Conservation (phyloP, 2,329 filamentous ascomycete genomes). For the Fusarium annulatum region DNA sequence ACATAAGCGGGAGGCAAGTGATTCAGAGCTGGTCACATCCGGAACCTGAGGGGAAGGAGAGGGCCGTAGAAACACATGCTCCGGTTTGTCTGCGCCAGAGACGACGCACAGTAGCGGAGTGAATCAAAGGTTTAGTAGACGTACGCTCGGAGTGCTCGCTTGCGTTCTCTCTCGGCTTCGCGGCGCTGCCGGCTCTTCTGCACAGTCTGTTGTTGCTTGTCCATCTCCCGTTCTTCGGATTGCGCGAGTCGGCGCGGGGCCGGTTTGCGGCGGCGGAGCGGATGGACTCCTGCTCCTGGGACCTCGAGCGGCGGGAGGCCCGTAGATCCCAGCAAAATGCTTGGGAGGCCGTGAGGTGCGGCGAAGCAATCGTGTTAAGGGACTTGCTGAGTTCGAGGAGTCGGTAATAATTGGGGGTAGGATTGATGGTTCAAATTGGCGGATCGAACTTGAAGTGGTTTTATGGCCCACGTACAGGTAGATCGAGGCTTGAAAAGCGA, state of each 20-base stretch:
- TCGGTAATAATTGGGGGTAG: constrained; percentile 25
- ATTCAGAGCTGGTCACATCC: constrained; percentile 4
- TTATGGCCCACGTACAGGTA: constrained; percentile 41
- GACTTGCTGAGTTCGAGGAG: constrained; percentile 3
- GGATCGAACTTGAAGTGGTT: constrained; percentile 44
- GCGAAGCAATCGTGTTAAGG: constrained; percentile 6
- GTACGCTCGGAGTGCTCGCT: constrained; percentile 45
- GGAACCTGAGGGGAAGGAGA: constrained; percentile 3
- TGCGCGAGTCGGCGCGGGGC: constrained; percentile 44
- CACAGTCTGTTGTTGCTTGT: constrained; percentile 45
- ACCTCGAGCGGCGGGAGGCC: constrained; percentile 43
- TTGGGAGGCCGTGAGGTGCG: constrained; percentile 9
- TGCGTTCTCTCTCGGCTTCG: constrained; percentile 46
- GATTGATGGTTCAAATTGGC: constrained; percentile 38
- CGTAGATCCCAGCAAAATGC: constrained; percentile 44
- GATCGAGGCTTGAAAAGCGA: constrained; percentile 43
- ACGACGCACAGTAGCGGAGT: constrained; percentile 1
- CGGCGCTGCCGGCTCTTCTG: constrained; percentile 46
- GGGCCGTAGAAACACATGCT: not conserved
- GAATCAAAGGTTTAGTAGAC: constrained; percentile 9
- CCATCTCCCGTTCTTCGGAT: constrained; percentile 44
- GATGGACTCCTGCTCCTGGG: constrained; percentile 40
- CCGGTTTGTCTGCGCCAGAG: not conserved
- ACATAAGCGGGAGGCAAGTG: not conserved
- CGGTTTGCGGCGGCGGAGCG: constrained; percentile 40